phyloP scores from a whole-genome alignment of 805 yeast species.

The Deakozyma indianensis region DNA sequence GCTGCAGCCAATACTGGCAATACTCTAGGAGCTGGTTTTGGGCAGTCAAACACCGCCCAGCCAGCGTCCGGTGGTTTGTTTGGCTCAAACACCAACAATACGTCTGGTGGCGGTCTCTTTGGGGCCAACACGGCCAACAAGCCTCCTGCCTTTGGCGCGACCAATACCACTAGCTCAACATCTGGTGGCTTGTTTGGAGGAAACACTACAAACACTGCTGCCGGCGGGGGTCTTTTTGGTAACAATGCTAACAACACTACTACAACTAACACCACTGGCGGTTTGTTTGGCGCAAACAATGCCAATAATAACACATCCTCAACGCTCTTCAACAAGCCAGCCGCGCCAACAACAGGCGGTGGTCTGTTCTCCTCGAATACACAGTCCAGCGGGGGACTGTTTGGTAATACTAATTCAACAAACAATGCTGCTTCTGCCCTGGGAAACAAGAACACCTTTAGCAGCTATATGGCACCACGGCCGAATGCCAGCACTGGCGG shows the following conservation, averaged over 20 bases:
- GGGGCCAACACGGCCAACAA: conserved; percentile 14
- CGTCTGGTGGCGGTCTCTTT: conserved; percentile 23
- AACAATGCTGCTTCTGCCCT: not conserved
- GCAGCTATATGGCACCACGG: not conserved
- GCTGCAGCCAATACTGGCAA: conserved; percentile 1
- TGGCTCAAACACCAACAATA: conserved; percentile 18
- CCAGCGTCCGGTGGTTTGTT: conserved; percentile 21
- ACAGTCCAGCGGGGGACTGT: conserved; percentile 1
- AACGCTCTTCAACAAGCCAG: not conserved
- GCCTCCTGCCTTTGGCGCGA: conserved; percentile 14
- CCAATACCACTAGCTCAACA: conserved; percentile 6
- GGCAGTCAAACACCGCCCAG: no score
- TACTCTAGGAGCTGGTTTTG: not conserved
- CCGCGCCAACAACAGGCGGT: conserved; percentile 4
- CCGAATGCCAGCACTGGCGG: not conserved
- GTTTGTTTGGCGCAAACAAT: conserved; percentile 10
- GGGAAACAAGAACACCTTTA: not conserved
- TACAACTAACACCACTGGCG: conserved; percentile 8
- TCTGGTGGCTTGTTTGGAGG: conserved; percentile 9
- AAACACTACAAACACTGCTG: conserved; percentile 7
- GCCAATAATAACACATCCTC: not conserved
- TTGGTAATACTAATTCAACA: not conserved
- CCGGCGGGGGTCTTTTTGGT: conserved; percentile 21
- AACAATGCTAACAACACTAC: conserved; percentile 7
- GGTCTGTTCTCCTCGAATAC: conserved; percentile 5